A percentile compares a stretch with the other conserved stretches of the same genome.
Evolutionary conservation across 495 filamentous ascomycete species (phyloP).

Genomic region (Cudoniella acicularis): DNA sequence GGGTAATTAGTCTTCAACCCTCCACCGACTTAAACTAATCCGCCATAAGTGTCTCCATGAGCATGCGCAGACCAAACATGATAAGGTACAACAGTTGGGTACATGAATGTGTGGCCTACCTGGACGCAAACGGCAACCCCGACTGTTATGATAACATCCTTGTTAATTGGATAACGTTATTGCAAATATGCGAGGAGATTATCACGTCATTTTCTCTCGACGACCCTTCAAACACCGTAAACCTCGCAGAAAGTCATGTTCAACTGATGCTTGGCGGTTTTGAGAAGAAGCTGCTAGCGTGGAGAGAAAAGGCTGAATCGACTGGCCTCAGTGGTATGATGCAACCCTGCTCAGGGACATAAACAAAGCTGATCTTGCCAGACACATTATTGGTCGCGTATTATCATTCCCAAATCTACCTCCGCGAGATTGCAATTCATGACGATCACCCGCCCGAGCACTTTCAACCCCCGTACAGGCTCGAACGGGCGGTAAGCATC

Average conservation of each 20-base stretch:
- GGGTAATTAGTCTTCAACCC: conserved; percentile 27
- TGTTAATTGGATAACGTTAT: conserved; percentile 42
- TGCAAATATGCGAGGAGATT: conserved; percentile 46
- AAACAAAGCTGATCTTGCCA: conserved; percentile 15
- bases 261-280: conserved; percentile 47
- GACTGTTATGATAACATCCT: conserved; percentile 35
- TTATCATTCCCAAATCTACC: conserved; percentile 39
- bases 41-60: conserved; percentile 43
- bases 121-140: conserved; percentile 35
- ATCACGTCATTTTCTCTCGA: conserved; percentile 46
- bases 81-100: conserved; percentile 48
- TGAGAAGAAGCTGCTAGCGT: conserved; percentile 41
- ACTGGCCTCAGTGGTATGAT: conserved; percentile 37
- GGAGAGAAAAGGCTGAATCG: conserved; percentile 37
- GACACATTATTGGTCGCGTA: conserved; percentile 45
- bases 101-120: conserved; percentile 39
- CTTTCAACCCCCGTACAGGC: conserved; percentile 30
- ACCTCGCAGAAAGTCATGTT: conserved; percentile 40
- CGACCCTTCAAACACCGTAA: conserved; percentile 39
- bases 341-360: background rate
- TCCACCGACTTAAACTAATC: background rate
- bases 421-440: conserved; percentile 49
- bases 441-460: conserved; percentile 50
- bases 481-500: conserved; percentile 27
- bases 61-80: conserved; percentile 45